Base-by-base conservation (phyloP, 2,329 filamentous ascomycete species). In the Microsporum ferrugineum region DNA sequence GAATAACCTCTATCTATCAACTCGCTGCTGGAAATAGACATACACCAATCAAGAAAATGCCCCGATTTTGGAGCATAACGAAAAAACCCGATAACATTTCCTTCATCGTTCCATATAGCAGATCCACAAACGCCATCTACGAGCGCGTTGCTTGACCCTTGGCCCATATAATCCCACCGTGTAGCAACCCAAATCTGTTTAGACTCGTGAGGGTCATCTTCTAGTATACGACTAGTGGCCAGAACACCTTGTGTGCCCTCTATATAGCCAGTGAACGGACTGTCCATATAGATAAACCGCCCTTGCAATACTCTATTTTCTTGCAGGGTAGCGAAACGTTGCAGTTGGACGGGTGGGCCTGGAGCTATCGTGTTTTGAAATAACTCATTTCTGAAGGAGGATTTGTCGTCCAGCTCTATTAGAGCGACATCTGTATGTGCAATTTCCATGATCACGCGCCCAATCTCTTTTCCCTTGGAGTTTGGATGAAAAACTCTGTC, bases 141-240 rank as follows among this genome's bases (percentile, higher is more conserved):
- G 2, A 62, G 29, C 5, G 12, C 23, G 1, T 47, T 1, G 5
- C 34, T 34, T 3, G 60, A 61, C 2, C 59, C 60, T 38, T 67
- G 63, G 12, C 63, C 63, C 38, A 65, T 60, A 51, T 66, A 65
- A 43, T 38, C 33, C 65, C 63, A 65, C 6, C 61, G 45, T 6
- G 57, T 58, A 0, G 36, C 17, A 12, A 65, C 59, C 64, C 64
- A 66, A 7, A 1, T 1, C 7, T 63, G 59, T 14, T 27, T 5
- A 7, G 61, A 57, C 23, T 56, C 47, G 49, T 43, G 5, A 2
- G 39, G 60, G 41, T 58, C 60, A 55, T 51, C 49, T 12, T 5
- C 2, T 23, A 31, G 49, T 17, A 36, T 5, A 23, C 49, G 49
- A 2, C 14, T 17, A 4, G 12, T 36, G 3, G 49, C 12, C n/a